Evolutionary conservation across 1,284 basidiomycete genomes (phyloP).

Genomic region (Fomitopsis betulina): DNA sequence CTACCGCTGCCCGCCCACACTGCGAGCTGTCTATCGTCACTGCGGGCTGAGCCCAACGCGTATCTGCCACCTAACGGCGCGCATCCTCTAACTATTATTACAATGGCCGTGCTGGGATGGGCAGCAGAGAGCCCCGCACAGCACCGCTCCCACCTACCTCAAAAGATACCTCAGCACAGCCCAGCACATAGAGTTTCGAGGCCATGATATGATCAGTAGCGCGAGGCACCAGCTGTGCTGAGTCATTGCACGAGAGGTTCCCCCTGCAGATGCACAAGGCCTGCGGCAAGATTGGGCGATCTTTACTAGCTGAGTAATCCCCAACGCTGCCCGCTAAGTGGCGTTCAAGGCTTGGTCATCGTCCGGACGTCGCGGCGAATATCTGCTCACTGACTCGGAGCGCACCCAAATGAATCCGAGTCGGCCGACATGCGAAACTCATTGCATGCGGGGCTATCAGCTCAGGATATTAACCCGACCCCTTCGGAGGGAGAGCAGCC

Average conservation of each 20-base stretch:
- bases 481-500: too few species aligned
- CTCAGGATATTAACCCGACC: too few species aligned
- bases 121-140: not conserved
- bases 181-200: not conserved
- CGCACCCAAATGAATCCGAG: not conserved
- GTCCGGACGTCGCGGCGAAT: not conserved
- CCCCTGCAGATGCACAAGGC: not conserved
- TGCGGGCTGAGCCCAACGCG: not conserved
- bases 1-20: not conserved
- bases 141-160: not conserved
- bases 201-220: not conserved
- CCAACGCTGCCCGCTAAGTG: too few species aligned
- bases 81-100: not conserved
- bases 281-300: not conserved
- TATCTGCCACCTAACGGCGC: not conserved
- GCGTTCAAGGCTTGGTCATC: not conserved
- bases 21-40: not conserved
- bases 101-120: not conserved
- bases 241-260: not conserved
- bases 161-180: not conserved
- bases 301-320: not conserved
- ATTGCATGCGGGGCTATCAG: too few species aligned
- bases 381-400: not conserved
- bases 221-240: conserved; percentile 1
- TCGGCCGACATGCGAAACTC: not conserved